Evolutionary conservation across 2,329 filamentous ascomycete species (phyloP), one percentile per base, ranked within the genome.

Genomic region (Magnaporthiopsis incrustans): DNA sequence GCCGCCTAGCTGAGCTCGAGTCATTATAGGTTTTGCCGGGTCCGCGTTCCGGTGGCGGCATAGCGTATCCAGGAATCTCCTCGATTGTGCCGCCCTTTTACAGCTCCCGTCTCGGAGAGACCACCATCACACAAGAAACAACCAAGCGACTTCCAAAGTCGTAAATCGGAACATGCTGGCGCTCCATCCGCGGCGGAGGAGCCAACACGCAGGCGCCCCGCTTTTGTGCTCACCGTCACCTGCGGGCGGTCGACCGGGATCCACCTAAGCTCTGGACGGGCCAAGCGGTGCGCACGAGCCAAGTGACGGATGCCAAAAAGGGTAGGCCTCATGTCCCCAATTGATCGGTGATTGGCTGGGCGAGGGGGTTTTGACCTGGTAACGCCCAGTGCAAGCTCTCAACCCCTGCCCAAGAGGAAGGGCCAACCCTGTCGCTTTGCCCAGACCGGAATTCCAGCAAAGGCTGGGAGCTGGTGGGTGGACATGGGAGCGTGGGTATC

Each of bases 261-360:
- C 22, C 25, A 11, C 57, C 57, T 25, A 12, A 27, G 57, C 57
- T 18, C 4, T 5, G 4, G n/a, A 32, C 12, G 27, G 57, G 57
- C 25, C 25, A 58, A 15, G n/a, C 3, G 44, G 22, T 22, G 44
- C 60, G 60, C 60, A 53, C 60, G 44, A 12, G 26, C 60, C 60
- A 62, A 26, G 60, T 26, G 50, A n/a, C 44, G 12, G 18, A 22
- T 63, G 14, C 61, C 61, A 53, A 30, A 63, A 63, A 26, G 14
- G 61, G 61, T 2, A 63, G 18, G 22, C 18, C 27, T 56, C 61
- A 30, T 63, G 56, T 33, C 30, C 4, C 12, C 25, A 32, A 26
- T 27, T 5, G 7, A n/a, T 18, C 44, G 22, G 26, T 61, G 25
- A 61, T 61, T 61, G 60, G 60, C 18, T 11, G 8, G 27, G 18